Percentiles rank a stretch among this genome's conserved stretches.
Evolutionary conservation across 2,329 filamentous ascomycete genomes (phyloP).

Genomic region (Cladophialophora chaetospira): DNA sequence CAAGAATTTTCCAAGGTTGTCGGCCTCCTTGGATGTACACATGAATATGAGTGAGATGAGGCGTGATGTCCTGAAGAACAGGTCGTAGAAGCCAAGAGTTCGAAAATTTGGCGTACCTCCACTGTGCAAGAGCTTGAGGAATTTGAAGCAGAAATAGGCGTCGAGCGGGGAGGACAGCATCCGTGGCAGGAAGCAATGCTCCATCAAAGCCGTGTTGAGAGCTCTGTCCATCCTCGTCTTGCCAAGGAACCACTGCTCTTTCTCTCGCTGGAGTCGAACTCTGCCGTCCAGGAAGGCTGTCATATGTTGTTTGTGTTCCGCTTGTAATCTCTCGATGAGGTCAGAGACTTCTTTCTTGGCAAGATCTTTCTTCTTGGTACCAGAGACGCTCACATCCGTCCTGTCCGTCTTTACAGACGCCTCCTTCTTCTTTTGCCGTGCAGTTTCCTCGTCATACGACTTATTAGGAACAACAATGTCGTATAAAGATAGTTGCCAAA

Average conservation of each 20-base stretch:
- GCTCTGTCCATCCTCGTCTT: constrained; percentile 64
- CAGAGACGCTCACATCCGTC: constrained; percentile 69
- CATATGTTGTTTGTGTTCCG: constrained; percentile 72
- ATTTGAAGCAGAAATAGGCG: constrained; percentile 82
- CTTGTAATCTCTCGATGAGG: constrained; percentile 68
- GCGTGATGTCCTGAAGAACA: constrained; percentile 80
- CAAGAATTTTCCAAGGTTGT: constrained; percentile 89
- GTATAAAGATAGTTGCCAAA: constrained; percentile 85
- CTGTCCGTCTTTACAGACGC: constrained; percentile 70
- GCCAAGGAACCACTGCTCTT: constrained; percentile 74
- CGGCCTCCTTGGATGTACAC: constrained; percentile 85
- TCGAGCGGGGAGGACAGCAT: constrained; percentile 81
- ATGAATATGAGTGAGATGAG: constrained; percentile 82
- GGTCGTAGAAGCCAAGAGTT: constrained; percentile 78
- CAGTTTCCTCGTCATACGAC: constrained; percentile 76
- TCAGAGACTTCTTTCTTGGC: constrained; percentile 70
- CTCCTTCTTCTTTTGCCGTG: constrained; percentile 67
- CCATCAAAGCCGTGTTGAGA: constrained; percentile 75
- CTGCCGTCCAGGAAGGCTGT: constrained; percentile 68
- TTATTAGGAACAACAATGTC: constrained; percentile 76
- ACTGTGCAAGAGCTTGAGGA: constrained; percentile 85
- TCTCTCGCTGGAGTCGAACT: constrained; percentile 71
- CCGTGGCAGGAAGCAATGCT: constrained; percentile 90
- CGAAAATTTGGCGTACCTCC: constrained; percentile 83
- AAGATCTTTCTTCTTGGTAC: constrained; percentile 66